Evolutionary conservation across 164 flowering plant genomes (phyloP), one percentile per base, ranked within the genome.

Genomic region (Dillenia suffruticosa): DNA sequence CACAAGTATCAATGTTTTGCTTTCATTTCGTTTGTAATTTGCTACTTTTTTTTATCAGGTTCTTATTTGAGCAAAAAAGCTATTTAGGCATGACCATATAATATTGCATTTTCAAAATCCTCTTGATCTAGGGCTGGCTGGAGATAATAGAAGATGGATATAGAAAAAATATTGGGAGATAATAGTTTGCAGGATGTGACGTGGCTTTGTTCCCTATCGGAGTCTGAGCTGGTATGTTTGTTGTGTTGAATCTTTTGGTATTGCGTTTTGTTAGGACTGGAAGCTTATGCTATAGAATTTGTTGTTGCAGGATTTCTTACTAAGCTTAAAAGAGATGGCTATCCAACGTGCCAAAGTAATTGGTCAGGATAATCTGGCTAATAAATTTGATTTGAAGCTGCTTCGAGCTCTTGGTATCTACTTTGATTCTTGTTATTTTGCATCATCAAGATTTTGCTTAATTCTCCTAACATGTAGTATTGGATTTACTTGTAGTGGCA

Each of bases 321-420:
- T 83, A 54, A 72, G 79, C 68, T 69, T 87, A 51, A 84, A 84
- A 60, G 48, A 22, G 69, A 49, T 84, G 66, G 77, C 65, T 12
- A 62, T 73, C 12, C 81, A 76, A 24, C 90, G 84, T 19, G 84
- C 93, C 12, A 74, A 70, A 74, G 46, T 59, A n/a, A 74, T 77
- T 61, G 85, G 84, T 26, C 67, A 58, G 54, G 77, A 70, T 6
- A 54, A 48, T 58, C 59, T 83, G 12, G 88, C 79, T 7, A 46
- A 80, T 47, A 84, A 79, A 45, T 80, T 83, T 63, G 80, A 84
- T 72, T 59, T 84, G 60, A 76, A 74, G 71, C 71, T 71, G 71
- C 86, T 87, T 54, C 85, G 88, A 19, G 75, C 70, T 44, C 70
- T 87, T 59, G 82, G 92, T 81, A 81, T 68, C 72, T 57, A 49